Evolutionary conservation across 2,329 filamentous ascomycete species (phyloP), one percentile per base, ranked within the genome.

Genomic region (Colletotrichum gloeosporioides): DNA sequence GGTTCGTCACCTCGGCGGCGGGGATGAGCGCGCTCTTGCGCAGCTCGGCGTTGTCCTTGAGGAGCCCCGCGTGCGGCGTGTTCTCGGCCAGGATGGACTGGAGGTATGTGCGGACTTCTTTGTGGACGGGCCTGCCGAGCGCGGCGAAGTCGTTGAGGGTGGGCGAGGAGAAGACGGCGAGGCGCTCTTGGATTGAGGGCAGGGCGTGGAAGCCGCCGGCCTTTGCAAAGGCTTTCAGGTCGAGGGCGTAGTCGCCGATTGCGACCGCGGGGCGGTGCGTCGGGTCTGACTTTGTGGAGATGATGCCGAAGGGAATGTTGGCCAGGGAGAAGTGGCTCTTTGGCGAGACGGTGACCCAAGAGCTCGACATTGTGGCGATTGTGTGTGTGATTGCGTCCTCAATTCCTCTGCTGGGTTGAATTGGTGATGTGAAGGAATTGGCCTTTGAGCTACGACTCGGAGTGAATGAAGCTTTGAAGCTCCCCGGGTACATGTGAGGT

Each of bases 221-320:
- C 2, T 77, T 73, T 0, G 92, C 87, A 78, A 95, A 95, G 1
- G 87, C 87, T 64, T 90, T 88, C 15, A 97, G 88, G 79, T 96
- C 94, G 61, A 97, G 86, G 0, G 92, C 94, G 83, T 94, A 87
- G 36, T 93, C 89, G 65, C 95, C 95, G 79, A 97, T 94, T 12
- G 94, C 94, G 76, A 95, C 86, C 16, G 94, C 95, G 12, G 92
- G 89, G 32, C 92, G 92, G 3, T 89, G 93, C 31, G 88, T 88
- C 13, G 88, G 80, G 75, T 91, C 88, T 8, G 87, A 83, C 4
- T 88, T 78, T 1, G 93, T 93, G 34, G 92, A 93, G 82, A 97
- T 95, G 86, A 97, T 92, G 80, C 95, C 95, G 81, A 96, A 96
- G 2, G 95, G 95, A 70, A 97, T 93, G 82, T 97, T 97, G 81